These are phyloP conservation scores for Paramecium sexaurelia DNA, from an alignment of 73 alveolate species.

Conservation along the genomic window DNA sequence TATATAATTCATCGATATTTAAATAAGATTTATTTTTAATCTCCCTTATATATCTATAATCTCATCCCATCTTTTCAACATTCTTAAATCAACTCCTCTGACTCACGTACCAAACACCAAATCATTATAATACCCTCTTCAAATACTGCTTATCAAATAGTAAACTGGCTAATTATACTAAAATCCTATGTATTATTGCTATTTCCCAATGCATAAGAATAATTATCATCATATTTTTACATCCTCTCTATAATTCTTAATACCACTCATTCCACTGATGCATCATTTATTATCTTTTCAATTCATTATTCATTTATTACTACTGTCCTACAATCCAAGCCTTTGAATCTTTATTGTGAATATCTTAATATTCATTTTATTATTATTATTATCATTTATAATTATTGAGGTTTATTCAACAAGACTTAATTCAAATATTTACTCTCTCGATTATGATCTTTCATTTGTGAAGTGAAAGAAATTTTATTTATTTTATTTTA, in stretches of 20 bases:
- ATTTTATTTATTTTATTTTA: too few relatives aligned
- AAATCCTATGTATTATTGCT: not conserved
- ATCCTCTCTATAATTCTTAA: not conserved
- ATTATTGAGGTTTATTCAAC: not conserved
- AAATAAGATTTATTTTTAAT: not conserved
- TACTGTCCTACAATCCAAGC: not conserved
- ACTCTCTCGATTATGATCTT: not conserved
- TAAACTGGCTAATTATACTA: not conserved
- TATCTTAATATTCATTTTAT: not conserved
- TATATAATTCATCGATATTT: not conserved
- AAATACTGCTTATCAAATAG: not conserved
- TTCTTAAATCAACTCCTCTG: not conserved
- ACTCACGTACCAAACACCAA: slow-evolving; percentile 25
- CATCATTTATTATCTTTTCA: not conserved
- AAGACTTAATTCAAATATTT: not conserved
- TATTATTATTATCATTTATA: not conserved
- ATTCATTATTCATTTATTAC: not conserved
- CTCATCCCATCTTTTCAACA: slow-evolving; percentile 18
- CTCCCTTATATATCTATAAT: not conserved
- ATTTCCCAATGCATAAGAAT: not conserved
- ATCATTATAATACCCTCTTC: not conserved
- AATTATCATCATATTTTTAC: too few relatives aligned
- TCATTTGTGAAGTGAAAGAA: not conserved
- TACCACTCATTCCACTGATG: not conserved
- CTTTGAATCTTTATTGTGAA: not conserved